A percentile compares a stretch with the other conserved stretches of the same genome.
Conservation (phyloP, 2,329 filamentous ascomycete species). For the Epichloe amarillans region DNA sequence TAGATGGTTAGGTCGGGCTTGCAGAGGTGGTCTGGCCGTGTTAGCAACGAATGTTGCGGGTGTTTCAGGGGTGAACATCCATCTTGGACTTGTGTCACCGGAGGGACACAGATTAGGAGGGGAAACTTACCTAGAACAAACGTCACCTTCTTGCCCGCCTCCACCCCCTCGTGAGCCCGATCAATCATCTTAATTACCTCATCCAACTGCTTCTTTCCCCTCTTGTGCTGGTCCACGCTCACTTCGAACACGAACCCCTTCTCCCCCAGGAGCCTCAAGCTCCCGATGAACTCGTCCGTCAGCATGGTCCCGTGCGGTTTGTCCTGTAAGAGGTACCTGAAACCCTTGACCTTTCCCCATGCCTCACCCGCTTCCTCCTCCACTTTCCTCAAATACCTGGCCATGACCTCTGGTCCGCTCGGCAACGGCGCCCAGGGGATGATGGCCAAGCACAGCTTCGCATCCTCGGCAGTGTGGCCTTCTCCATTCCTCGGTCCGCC, state of each 20-base stretch:
- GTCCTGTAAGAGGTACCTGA: slow-evolving; percentile 73
- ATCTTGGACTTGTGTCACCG: no score
- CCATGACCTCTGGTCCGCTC: slow-evolving; percentile 44
- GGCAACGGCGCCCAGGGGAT: slow-evolving; percentile 81
- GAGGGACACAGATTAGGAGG: no score
- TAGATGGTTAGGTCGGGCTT: slow-evolving; percentile 65
- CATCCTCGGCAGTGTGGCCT: slow-evolving; percentile 35
- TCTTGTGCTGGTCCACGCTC: slow-evolving; percentile 67
- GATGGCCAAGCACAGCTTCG: slow-evolving; percentile 49
- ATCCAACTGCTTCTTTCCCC: slow-evolving; percentile 60
- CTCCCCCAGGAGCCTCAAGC: slow-evolving; percentile 47
- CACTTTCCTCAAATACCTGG: slow-evolving; percentile 50
- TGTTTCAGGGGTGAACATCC: no score
- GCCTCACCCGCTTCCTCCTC: slow-evolving; percentile 47
- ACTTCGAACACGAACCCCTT: slow-evolving; percentile 64
- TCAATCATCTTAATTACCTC: slow-evolving; percentile 59
- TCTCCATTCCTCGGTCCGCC: slow-evolving; percentile 43
- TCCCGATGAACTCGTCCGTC: slow-evolving; percentile 47
- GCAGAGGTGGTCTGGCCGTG: slow-evolving; percentile 62
- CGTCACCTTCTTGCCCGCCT: slow-evolving; percentile 44
- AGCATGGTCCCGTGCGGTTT: slow-evolving; percentile 56
- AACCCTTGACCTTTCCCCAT: slow-evolving; percentile 61
- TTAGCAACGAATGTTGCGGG: not conserved
- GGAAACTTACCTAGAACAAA: slow-evolving; percentile 56
- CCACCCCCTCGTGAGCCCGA: slow-evolving; percentile 47